Conservation (phyloP, 345 rosid species). For the Bretschneidera sinensis region DNA sequence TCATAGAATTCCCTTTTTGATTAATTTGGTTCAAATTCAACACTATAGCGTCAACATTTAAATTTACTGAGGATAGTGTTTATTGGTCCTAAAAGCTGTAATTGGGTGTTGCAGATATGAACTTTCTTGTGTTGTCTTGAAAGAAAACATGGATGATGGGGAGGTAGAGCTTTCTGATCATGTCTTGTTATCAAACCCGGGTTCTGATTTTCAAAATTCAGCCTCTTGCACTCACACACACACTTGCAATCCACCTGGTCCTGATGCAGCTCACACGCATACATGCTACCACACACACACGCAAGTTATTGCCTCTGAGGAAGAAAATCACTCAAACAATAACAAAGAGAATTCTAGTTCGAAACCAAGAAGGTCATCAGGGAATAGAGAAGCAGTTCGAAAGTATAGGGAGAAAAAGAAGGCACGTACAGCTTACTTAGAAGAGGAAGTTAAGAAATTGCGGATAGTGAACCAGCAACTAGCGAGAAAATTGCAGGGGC, state of each 20-base stretch:
- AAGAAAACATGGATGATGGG: slow-evolving; percentile 36
- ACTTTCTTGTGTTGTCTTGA: slow-evolving; percentile 9
- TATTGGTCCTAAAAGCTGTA: not conserved
- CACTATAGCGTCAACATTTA: not conserved
- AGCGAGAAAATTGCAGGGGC: slow-evolving; percentile 43
- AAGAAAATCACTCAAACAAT: slow-evolving; percentile 26
- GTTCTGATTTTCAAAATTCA: slow-evolving; percentile 24
- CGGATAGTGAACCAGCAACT: slow-evolving; percentile 41
- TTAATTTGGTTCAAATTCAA: not conserved
- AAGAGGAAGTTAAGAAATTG: slow-evolving; percentile 67
- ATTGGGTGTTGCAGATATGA: slow-evolving; percentile 13
- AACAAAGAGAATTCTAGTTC: slow-evolving; percentile 22
- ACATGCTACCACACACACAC: slow-evolving; percentile 74
- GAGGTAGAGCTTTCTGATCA: slow-evolving; percentile 39
- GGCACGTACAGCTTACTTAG: slow-evolving; percentile 62
- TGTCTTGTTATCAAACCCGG: slow-evolving; percentile 19
- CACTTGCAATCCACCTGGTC: slow-evolving; percentile 71
- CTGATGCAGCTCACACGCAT: slow-evolving; percentile 54
- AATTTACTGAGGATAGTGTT: not conserved
- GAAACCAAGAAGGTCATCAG: slow-evolving; percentile 39
- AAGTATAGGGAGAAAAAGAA: slow-evolving; percentile 83
- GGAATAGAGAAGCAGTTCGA: slow-evolving; percentile 74
- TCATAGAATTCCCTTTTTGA: slow-evolving; percentile 9
- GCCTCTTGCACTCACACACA: slow-evolving; percentile 64
- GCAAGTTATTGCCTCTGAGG: slow-evolving; percentile 39